phyloP scores from a whole-genome alignment of 768 basidiomycete genomes.

The Coprinopsis strossmayeri region DNA sequence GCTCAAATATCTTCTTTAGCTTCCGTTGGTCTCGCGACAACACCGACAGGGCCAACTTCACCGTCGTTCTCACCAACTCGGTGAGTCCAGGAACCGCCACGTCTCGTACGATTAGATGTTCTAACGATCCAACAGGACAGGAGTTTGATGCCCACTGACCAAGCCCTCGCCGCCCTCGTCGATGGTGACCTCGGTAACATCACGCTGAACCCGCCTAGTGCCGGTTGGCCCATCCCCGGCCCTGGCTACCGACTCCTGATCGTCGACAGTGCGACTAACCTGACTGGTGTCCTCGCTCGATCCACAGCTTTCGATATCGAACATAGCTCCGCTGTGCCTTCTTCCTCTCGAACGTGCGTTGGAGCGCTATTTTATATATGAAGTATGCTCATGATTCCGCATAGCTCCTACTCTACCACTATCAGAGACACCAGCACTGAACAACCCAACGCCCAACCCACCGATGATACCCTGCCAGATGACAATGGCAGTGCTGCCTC shows the following conservation, averaged over 20 bases:
- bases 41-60: slow-evolving; percentile 66
- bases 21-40: slow-evolving; percentile 58
- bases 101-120: slow-evolving; percentile 3
- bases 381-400: background rate
- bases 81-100: slow-evolving; percentile 26
- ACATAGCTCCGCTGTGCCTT: background rate
- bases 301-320: slow-evolving; percentile 52
- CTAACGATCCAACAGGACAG: slow-evolving; percentile 24
- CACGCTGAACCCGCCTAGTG: slow-evolving; percentile 47
- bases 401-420: background rate
- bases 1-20: slow-evolving; percentile 15
- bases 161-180: slow-evolving; percentile 52
- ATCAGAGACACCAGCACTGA: background rate
- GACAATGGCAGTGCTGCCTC: background rate
- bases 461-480: slow-evolving; percentile 6
- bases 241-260: slow-evolving; percentile 66
- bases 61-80: slow-evolving; percentile 61
- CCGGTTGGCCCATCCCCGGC: slow-evolving; percentile 57
- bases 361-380: too few species aligned
- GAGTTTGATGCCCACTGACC: slow-evolving; percentile 25
- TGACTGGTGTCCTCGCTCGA: slow-evolving; percentile 60
- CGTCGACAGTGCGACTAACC: slow-evolving; percentile 38
- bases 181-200: slow-evolving; percentile 33
- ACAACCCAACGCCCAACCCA: background rate
- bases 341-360: too few species aligned